Evolutionary conservation across 805 yeast genomes (phyloP).

Genomic region (Candida awuae): DNA sequence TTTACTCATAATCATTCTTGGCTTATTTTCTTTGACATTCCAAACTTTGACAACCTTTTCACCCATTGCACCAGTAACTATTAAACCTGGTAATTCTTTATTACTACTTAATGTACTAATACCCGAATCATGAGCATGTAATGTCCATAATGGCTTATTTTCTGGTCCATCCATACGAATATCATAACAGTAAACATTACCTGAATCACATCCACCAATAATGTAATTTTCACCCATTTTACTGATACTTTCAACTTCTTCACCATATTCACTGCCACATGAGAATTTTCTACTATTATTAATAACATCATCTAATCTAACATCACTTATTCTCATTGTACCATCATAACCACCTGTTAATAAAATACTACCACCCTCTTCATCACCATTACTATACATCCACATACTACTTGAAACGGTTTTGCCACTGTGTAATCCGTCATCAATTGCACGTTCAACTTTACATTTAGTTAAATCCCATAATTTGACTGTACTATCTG

Average conservation of each 20-base stretch:
- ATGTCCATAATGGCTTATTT: constrained; percentile 77
- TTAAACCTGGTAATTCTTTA: constrained; percentile 55
- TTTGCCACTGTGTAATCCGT: constrained; percentile 61
- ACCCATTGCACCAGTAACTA: constrained; percentile 85
- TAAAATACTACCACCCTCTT: constrained; percentile 52
- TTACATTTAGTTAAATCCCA: constrained; percentile 80
- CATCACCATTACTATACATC: constrained; percentile 43
- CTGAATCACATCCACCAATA: constrained; percentile 82
- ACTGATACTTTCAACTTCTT: constrained; percentile 76
- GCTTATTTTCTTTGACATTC: constrained; percentile 51
- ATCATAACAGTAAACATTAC: constrained; percentile 84
- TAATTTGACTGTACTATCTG: constrained; percentile 87
- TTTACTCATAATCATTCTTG: constrained; percentile 83
- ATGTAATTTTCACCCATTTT: constrained; percentile 54
- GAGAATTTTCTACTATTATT: constrained; percentile 57
- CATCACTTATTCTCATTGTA: constrained; percentile 74
- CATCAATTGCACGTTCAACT: constrained; percentile 70
- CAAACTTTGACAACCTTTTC: constrained; percentile 83
- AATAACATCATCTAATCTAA: constrained; percentile 58
- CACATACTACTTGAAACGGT: constrained; percentile 82
- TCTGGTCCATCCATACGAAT: constrained; percentile 44
- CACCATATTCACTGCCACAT: constrained; percentile 39
- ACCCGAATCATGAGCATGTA: constrained; percentile 96
- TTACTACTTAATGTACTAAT: constrained; percentile 75
- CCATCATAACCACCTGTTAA: constrained; percentile 93